Conservation (phyloP, 768 basidiomycete species). For the Auricularia sp. region DNA sequence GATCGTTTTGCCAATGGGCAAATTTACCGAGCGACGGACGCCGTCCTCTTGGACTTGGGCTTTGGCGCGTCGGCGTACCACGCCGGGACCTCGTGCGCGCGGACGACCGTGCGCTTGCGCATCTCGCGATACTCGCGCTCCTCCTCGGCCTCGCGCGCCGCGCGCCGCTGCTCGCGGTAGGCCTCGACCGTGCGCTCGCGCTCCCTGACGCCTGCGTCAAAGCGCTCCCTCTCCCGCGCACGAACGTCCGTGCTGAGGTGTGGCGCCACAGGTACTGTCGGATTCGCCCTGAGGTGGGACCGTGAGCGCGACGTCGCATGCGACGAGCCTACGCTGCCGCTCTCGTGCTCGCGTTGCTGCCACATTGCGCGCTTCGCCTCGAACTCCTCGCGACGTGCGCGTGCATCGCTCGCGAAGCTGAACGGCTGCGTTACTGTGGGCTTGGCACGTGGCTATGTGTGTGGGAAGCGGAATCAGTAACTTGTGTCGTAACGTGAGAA, state of each 20-base stretch:
- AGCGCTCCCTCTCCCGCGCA: slow-evolving; percentile 52
- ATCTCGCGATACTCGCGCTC: slow-evolving; percentile 51
- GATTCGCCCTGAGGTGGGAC: slow-evolving; percentile 45
- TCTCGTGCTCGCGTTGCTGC: slow-evolving; percentile 6
- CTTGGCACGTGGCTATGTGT: not conserved
- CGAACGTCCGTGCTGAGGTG: slow-evolving; percentile 46
- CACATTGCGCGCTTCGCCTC: slow-evolving; percentile 23
- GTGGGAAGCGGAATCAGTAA: not conserved
- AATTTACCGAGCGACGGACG: not conserved
- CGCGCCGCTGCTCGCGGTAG: slow-evolving; percentile 36
- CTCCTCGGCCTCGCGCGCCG: slow-evolving; percentile 43
- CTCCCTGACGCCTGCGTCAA: slow-evolving; percentile 47
- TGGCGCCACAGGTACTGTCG: slow-evolving; percentile 38
- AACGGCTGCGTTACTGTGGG: slow-evolving; percentile 42
- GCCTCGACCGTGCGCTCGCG: slow-evolving; percentile 46
- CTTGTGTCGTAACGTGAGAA: not conserved
- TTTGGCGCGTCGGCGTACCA: slow-evolving; percentile 63
- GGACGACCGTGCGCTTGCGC: slow-evolving; percentile 52
- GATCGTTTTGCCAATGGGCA: too few species aligned
- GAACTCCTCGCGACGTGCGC: slow-evolving; percentile 31
- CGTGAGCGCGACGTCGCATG: not conserved
- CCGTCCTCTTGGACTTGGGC: slow-evolving; percentile 33
- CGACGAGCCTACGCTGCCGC: not conserved
- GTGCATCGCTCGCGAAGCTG: slow-evolving; percentile 41
- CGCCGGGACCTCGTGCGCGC: slow-evolving; percentile 62